Percentiles rank a stretch among this genome's conserved stretches.
Evolutionary conservation across 75 land plant species (phyloP).

Genomic region (Selaginella moellendorffii): DNA sequence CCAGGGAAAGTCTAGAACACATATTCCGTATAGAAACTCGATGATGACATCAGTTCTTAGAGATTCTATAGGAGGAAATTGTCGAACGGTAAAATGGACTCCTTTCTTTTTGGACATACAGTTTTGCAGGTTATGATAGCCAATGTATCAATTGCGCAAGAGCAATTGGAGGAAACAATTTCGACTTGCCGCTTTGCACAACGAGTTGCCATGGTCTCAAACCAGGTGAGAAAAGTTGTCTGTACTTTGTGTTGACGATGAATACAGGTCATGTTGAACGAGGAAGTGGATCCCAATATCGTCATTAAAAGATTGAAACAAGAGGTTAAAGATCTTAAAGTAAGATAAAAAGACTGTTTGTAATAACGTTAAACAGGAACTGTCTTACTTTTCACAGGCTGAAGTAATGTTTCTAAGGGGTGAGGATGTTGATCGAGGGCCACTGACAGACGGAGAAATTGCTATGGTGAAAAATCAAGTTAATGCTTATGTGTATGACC

Average conservation of each 20-base stretch:
- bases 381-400: constrained; percentile 9
- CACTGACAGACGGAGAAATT: constrained; percentile 16
- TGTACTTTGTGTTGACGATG: background rate
- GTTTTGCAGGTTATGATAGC: constrained; percentile 27
- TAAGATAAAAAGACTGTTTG: background rate
- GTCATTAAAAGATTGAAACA: constrained; percentile 29
- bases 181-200: constrained; percentile 37
- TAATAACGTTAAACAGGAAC: background rate
- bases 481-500: constrained; percentile 14
- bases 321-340: constrained; percentile 26
- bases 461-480: constrained; percentile 12
- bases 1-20: constrained; percentile 20
- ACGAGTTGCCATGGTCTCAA: constrained; percentile 28
- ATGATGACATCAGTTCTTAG: constrained; percentile 31
- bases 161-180: constrained; percentile 28
- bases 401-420: constrained; percentile 21
- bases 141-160: constrained; percentile 28
- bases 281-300: constrained; percentile 27
- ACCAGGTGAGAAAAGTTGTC: constrained; percentile 15
- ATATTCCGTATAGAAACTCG: constrained; percentile 30
- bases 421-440: constrained; percentile 13
- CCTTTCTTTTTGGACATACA: background rate
- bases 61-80: constrained; percentile 31
- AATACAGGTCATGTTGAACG: constrained; percentile 22
- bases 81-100: constrained; percentile 18